Percentiles rank a stretch among this genome's conserved stretches.
Conservation (phyloP, 2,329 filamentous ascomycete genomes). For the Mycocentrospora acerina region DNA sequence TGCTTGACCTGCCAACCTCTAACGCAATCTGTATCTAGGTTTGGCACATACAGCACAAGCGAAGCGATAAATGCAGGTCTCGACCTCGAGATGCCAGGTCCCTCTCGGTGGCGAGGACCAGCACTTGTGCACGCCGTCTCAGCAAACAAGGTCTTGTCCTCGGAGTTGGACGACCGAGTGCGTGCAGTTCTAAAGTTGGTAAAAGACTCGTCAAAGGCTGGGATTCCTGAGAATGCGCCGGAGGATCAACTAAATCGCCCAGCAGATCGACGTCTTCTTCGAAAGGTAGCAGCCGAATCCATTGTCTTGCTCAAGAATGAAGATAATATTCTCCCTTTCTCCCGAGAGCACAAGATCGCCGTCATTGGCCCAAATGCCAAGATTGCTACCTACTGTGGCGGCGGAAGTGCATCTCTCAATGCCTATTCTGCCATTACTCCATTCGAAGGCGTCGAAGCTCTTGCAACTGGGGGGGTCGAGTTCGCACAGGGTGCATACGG, state of each 20-base stretch:
- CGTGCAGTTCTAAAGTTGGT: conserved; percentile 58
- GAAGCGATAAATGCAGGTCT: conserved; percentile 22
- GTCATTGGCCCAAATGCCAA: conserved; percentile 50
- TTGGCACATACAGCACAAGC: conserved; percentile 14
- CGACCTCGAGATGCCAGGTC: conserved; percentile 34
- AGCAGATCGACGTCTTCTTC: conserved; percentile 27
- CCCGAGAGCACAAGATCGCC: conserved; percentile 47
- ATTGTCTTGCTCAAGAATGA: conserved; percentile 15
- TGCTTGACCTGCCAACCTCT: too few species aligned
- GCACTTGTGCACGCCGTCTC: background rate
- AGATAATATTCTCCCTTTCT: conserved; percentile 3
- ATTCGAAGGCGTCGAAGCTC: background rate
- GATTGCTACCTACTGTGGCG: conserved; percentile 1
- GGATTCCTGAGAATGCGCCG: conserved; percentile 55
- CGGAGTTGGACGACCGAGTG: conserved; percentile 17
- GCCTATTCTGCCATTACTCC: conserved; percentile 3
- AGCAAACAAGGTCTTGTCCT: conserved; percentile 55
- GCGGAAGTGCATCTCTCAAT: conserved; percentile 2
- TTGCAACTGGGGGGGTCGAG: background rate
- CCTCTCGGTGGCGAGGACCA: conserved; percentile 6
- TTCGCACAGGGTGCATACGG: background rate
- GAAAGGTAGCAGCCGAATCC: conserved; percentile 16
- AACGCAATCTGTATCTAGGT: background rate
- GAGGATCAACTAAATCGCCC: conserved; percentile 53
- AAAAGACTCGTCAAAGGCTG: conserved; percentile 59